Evolutionary conservation across 305 asterid genomes (phyloP).

Genomic region (Solanum aculeatissimum): DNA sequence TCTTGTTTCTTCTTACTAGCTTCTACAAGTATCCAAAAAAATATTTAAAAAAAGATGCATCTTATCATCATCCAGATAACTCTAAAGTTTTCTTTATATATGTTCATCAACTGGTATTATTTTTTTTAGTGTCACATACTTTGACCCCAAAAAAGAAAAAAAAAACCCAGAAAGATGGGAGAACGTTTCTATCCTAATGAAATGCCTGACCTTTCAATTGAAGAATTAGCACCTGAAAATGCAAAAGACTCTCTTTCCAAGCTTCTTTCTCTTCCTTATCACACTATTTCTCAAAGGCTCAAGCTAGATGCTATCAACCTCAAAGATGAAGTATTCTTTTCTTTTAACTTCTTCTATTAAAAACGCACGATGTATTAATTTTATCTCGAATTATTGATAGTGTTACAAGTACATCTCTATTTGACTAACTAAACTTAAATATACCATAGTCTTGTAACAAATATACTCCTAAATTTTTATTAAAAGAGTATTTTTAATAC

Average conservation of each 20-base stretch:
- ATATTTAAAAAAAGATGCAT: not conserved
- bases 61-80: not conserved
- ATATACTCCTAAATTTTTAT: no score
- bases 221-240: constrained; percentile 12
- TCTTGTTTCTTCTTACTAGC: not conserved
- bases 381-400: no score
- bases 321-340: constrained; percentile 35
- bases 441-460: no score
- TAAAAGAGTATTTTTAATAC: no score
- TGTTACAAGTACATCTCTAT: no score
- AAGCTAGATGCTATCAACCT: constrained; percentile 41
- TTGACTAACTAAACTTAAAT: no score
- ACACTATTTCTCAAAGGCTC: constrained; percentile 36
- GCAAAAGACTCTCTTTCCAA: constrained; percentile 35
- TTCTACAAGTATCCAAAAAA: not conserved
- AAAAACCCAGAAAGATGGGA: constrained; percentile 16
- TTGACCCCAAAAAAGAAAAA: not conserved
- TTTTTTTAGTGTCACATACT: not conserved
- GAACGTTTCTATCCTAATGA: constrained; percentile 68
- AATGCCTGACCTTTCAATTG: constrained; percentile 27
- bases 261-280: constrained; percentile 51
- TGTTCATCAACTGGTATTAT: not conserved
- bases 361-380: no score
- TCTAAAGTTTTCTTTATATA: not conserved
- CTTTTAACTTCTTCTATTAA: not conserved